Base-by-base conservation (phyloP, 169 alveolate genomes). In the Neospora caninum region DNA sequence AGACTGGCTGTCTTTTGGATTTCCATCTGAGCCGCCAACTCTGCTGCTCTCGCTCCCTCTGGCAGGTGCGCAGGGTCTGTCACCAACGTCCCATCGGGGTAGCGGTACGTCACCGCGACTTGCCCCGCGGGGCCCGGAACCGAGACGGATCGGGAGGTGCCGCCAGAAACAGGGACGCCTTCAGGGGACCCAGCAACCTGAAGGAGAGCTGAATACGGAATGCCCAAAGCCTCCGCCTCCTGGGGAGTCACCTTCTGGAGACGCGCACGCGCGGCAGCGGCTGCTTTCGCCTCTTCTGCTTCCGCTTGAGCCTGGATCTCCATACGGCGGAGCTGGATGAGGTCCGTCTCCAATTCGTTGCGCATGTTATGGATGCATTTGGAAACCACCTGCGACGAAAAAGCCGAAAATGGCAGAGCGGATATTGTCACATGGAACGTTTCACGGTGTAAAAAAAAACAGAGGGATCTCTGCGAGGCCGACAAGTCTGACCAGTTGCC, bases 31-130 rank as follows among this genome's bases (percentile, higher is more conserved):
- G 92, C 92, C 29, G 92, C 80, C 0, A 31, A 25, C 36, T 87
- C 92, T 20, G 80, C 92, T 13, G 80, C 92, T 54, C 49, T 25
- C 36, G 92, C 92, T 0, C 92, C 92, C 31, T 87, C 92, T 13
- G 92, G 92, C n/a, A 87, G 80, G n/a, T 87, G 92, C 0, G 92
- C 92, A 34, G 92, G 92, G 92, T 87, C 49, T 49, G 92, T 87
- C 53, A 87, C 92, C 43, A 34, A 18, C 39, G 92, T 87, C 29
- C 92, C 92, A 38, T 87, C 92, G 1, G 73, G 58, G 49, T 87
- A 87, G 20, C 43, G 80, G 29, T 87, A 87, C 20, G 70, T 39
- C 67, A 83, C 91, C 16, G 58, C 34, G 9, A 83, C 91, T 31
- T 27, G 39, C 29, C 45, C 86, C 42, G 36, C n/a, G 36, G 91